Percentiles rank a stretch among this genome's conserved stretches.
Conservation (phyloP, 1,139 yeast genomes). For the Taphrina deformans region DNA sequence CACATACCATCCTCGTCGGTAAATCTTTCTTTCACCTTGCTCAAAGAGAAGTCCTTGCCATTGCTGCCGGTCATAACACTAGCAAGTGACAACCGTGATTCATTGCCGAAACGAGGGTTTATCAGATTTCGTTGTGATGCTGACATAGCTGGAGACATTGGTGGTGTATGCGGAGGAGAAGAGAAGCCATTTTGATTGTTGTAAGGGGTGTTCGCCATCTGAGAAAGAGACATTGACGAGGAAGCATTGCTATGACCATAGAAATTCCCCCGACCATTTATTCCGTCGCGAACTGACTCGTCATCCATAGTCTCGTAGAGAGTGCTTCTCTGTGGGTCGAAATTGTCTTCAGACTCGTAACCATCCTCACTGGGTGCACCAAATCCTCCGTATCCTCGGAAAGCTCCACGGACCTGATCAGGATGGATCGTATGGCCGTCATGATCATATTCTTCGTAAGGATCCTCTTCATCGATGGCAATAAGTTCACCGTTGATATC, state of each 20-base stretch:
- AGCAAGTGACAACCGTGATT: conserved; percentile 35
- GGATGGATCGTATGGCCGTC: conserved; percentile 30
- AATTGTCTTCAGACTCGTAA: conserved; percentile 30
- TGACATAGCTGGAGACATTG: conserved; percentile 31
- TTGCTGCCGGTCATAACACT: conserved; percentile 35
- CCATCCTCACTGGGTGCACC: conserved; percentile 33
- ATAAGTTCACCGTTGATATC: conserved; percentile 31
- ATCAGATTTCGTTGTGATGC: conserved; percentile 28
- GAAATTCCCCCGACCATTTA: conserved; percentile 8
- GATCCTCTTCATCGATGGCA: conserved; percentile 31
- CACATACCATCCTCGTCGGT: conserved; percentile 36
- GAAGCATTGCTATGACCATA: conserved; percentile 31
- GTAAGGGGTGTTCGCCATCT: conserved; percentile 28
- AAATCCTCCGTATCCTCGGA: conserved; percentile 32
- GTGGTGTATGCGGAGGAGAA: conserved; percentile 30
- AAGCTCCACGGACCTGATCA: conserved; percentile 31
- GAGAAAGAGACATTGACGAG: conserved; percentile 30
- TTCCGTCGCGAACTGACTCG: conserved; percentile 27
- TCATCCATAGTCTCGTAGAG: conserved; percentile 31
- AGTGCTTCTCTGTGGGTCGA: conserved; percentile 31
- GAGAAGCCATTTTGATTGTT: conserved; percentile 15
- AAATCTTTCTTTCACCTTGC: conserved; percentile 32
- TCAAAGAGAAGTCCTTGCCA: conserved; percentile 35
- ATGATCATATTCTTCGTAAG: conserved; percentile 26
- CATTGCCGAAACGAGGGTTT: conserved; percentile 27